Conservation (phyloP, 306 rosid species). For the Rubus parviflorus region DNA sequence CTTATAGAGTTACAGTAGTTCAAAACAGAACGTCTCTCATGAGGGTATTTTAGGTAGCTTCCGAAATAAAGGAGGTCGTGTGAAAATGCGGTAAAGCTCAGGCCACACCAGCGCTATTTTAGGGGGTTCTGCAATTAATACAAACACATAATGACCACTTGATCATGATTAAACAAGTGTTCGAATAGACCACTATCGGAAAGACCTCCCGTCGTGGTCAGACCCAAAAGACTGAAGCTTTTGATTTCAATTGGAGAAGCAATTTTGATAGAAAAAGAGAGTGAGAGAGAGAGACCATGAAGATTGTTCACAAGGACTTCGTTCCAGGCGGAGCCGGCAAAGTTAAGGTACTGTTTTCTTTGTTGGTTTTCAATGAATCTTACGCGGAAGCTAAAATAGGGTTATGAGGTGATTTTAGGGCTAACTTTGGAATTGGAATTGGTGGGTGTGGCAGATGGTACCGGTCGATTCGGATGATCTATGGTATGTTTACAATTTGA, state of each 20-base stretch:
- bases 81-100: too few species aligned
- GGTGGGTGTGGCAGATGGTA: conserved; percentile 59
- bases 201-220: too few species aligned
- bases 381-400: background rate
- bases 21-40: too few species aligned
- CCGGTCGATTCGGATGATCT: conserved; percentile 90
- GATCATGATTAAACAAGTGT: too few species aligned
- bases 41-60: too few species aligned
- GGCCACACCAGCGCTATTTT: too few species aligned
- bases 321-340: conserved; percentile 80
- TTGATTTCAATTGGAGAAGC: background rate
- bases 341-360: conserved; percentile 61
- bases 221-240: too few species aligned
- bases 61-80: too few species aligned
- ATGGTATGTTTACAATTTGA: conserved; percentile 86
- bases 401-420: conserved; percentile 10
- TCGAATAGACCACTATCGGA: too few species aligned
- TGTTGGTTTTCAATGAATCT: background rate
- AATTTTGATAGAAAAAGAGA: background rate
- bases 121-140: too few species aligned
- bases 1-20: too few species aligned
- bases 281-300: conserved; percentile 37
- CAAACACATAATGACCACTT: too few species aligned
- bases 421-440: conserved; percentile 15
- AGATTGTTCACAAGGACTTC: conserved; percentile 70